Percentiles rank a stretch among this genome's conserved stretches.
phyloP scores from a whole-genome alignment of 768 basidiomycete genomes.

The Mycena crocata region DNA sequence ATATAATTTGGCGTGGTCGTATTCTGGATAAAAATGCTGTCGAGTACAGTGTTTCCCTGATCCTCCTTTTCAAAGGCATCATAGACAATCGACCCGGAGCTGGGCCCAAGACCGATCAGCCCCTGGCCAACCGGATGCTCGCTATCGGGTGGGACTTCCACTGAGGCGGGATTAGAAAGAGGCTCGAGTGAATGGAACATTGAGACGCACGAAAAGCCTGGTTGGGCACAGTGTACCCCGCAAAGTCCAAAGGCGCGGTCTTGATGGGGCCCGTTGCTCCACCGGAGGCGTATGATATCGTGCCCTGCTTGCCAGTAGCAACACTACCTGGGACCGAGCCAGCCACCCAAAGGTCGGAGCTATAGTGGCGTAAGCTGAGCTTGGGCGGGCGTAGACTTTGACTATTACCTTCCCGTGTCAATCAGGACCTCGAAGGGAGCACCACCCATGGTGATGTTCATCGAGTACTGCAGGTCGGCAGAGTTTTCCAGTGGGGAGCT shows the following conservation, averaged over 20 bases:
- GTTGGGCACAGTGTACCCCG: constrained; percentile 65
- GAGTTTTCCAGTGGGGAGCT: constrained; percentile 68
- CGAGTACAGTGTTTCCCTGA: constrained; percentile 69
- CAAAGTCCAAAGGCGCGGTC: constrained; percentile 64
- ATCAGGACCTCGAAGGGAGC: constrained; percentile 68
- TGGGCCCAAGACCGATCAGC: constrained; percentile 84
- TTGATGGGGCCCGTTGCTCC: constrained; percentile 70
- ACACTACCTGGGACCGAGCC: constrained; percentile 60
- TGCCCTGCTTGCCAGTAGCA: constrained; percentile 67
- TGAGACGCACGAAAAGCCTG: constrained; percentile 73
- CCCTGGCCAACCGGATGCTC: constrained; percentile 73
- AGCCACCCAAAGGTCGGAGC: constrained; percentile 82
- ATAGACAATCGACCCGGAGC: constrained; percentile 72
- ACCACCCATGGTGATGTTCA: constrained; percentile 77
- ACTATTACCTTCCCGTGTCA: constrained; percentile 82
- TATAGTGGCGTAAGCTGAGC: constrained; percentile 40
- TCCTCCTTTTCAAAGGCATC: constrained; percentile 59
- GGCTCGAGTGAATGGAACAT: not conserved
- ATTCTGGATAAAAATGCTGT: constrained; percentile 73
- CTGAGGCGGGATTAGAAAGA: constrained; percentile 5
- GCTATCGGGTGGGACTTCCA: constrained; percentile 69
- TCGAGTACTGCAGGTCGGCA: constrained; percentile 79
- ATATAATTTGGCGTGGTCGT: constrained; percentile 71
- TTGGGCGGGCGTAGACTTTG: not conserved
- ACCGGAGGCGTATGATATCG: constrained; percentile 78